Conservation (phyloP, 371 early-diverging fungal species). For the Apophysomyces ossiformis region DNA sequence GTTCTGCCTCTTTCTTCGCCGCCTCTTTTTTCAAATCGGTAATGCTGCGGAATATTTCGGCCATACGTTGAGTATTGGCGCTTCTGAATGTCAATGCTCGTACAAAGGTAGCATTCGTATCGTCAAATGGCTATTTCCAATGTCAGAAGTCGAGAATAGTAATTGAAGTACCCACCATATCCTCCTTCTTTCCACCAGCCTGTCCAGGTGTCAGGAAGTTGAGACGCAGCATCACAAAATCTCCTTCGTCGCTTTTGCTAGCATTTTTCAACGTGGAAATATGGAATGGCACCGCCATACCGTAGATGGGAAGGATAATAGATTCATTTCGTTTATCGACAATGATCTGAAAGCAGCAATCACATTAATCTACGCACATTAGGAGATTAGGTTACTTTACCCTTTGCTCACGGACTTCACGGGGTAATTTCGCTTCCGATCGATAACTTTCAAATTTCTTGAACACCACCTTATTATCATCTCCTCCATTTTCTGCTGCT, state of each 20-base stretch:
- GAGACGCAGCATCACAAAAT: slow-evolving; percentile 92
- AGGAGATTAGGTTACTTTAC: slow-evolving; percentile 30
- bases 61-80: slow-evolving; percentile 82
- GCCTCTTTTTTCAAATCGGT: slow-evolving; percentile 90
- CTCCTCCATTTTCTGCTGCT: slow-evolving; percentile 62
- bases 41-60: slow-evolving; percentile 84
- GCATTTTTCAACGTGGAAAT: slow-evolving; percentile 96
- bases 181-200: slow-evolving; percentile 89
- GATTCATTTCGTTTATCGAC: slow-evolving; percentile 92
- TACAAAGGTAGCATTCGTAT: slow-evolving; percentile 89
- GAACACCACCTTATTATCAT: slow-evolving; percentile 74
- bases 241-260: slow-evolving; percentile 96
- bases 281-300: slow-evolving; percentile 99
- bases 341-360: slow-evolving; percentile 63
- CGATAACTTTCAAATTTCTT: slow-evolving; percentile 94
- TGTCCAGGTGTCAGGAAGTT: slow-evolving; percentile 97
- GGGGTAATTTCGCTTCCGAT: slow-evolving; percentile 86
- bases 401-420: slow-evolving; percentile 66
- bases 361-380: background rate
- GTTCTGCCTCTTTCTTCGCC: slow-evolving; percentile 89
- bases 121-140: slow-evolving; percentile 76
- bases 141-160: background rate
- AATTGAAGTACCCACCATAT: slow-evolving; percentile 45
- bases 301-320: slow-evolving; percentile 96
- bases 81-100: slow-evolving; percentile 91